Conservation (phyloP, 306 rosid species). For the Vigna mungo region DNA sequence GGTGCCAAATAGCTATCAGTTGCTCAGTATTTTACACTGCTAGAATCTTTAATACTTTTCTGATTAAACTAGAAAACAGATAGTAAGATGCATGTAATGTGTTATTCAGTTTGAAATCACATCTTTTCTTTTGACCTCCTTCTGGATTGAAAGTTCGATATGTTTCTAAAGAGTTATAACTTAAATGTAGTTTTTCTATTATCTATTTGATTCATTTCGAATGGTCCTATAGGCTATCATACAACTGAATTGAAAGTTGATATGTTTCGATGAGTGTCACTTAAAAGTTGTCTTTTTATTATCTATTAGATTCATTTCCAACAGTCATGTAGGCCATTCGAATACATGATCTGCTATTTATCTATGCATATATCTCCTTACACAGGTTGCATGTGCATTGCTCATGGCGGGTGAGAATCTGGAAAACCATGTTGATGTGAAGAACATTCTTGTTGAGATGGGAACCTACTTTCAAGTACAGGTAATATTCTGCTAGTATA, state of each 20-base stretch:
- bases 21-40: not conserved
- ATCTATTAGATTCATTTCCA: constrained; percentile 21
- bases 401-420: constrained; percentile 62
- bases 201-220: constrained; percentile 22
- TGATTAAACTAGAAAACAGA: constrained; percentile 30
- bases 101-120: constrained; percentile 26
- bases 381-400: constrained; percentile 66
- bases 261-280: not conserved
- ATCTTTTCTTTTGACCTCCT: not conserved
- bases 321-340: not conserved
- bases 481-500: constrained; percentile 44
- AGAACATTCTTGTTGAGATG: constrained; percentile 68
- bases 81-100: not conserved
- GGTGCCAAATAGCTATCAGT: constrained; percentile 9
- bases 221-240: not conserved
- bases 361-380: constrained; percentile 23
- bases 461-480: constrained; percentile 71
- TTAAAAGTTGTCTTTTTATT: constrained; percentile 9
- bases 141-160: too few relatives aligned
- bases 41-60: constrained; percentile 9
- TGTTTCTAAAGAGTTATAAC: too few relatives aligned
- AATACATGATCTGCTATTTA: constrained; percentile 40
- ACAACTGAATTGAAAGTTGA: not conserved
- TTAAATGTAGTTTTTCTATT: too few relatives aligned
- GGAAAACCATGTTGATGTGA: constrained; percentile 60